Conservation (phyloP, 139 green algal genomes). For the Chlorella sp. region DNA sequence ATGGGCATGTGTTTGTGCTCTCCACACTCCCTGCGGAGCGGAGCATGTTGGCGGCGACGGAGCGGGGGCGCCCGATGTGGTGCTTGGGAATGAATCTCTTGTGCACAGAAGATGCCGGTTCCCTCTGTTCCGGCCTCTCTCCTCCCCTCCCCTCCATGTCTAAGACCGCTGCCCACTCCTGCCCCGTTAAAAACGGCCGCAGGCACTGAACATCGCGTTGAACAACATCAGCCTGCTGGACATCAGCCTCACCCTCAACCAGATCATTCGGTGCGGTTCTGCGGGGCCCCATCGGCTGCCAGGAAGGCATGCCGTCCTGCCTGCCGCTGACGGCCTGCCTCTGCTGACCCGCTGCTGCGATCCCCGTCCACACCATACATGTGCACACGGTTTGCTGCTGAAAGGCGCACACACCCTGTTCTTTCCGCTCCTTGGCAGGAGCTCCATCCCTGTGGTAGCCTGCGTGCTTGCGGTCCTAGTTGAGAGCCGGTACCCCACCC, state of each 20-base stretch:
- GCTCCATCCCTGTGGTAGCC: conserved; percentile 60
- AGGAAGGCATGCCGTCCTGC: background rate
- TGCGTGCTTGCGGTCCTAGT: conserved; percentile 59
- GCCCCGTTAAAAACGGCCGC: too few species aligned
- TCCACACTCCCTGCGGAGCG: too few species aligned
- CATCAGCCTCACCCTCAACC: conserved; percentile 68
- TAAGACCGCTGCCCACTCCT: too few species aligned
- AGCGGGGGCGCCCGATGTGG: too few species aligned
- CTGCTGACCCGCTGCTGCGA: background rate
- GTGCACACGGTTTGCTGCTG: background rate
- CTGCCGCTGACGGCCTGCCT: background rate
- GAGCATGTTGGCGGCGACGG: too few species aligned
- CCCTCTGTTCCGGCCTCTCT: too few species aligned
- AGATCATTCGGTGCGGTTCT: conserved; percentile 58
- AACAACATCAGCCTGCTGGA: conserved; percentile 69
- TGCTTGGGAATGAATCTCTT: too few species aligned
- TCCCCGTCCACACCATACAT: too few species aligned
- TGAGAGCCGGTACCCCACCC: conserved; percentile 52
- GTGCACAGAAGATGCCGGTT: too few species aligned
- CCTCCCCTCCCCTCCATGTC: too few species aligned
- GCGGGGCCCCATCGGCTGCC: background rate
- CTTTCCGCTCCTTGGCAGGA: background rate
- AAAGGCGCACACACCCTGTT: too few species aligned
- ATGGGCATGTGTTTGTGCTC: too few species aligned
- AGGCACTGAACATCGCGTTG: conserved; percentile 66